Base-by-base conservation (phyloP, 2,329 filamentous ascomycete genomes). In the Fusarium clavum region DNA sequence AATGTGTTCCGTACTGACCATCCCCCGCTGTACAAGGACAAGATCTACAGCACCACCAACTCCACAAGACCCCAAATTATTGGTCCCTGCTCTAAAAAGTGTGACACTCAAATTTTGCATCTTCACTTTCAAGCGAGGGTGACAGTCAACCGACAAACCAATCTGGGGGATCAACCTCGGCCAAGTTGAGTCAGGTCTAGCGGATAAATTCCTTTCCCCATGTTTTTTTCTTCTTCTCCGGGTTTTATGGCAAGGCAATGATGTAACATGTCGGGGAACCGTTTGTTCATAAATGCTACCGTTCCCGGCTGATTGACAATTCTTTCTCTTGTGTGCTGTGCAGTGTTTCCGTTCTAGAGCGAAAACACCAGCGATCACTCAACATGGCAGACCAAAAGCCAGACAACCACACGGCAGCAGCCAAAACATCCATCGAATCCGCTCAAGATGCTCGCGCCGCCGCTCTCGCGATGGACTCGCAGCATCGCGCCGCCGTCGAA, bases 401-500 rank as follows among this genome's bases (percentile, higher is more conserved):
- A 38, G 67, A 70, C 51, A 55, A 70, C 43, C 63, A 71, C 47
- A 43, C 67, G 48, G 67, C 59, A 24, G 48, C 65, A 47, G 68
- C 64, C 55, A 70, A 70, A 32, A 40, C 66, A 40, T 71, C 67
- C 58, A 49, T 69, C 68, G 68, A 70, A 20, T 70, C 68, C 18
- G 34, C 34, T 10, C 34, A 30, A 48, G 22, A 61, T 24, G 34
- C 58, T 20, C 43, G 68, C 60, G 49, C 51, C 2, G 40, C 29
- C n/a, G 54, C 68, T 44, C 46, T 41, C n/a, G 68, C 64, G 2
- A 70, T 70, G 68, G 81, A 82, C 60, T 80, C 83, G 0, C 86
- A 85, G 43, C 84, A 88, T 63, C 86, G 89, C 14, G 75, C 76
- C 1, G 75, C 76, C 16, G 85, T 90, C n/a, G 91, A 94, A 79